These are phyloP conservation scores for Ceratobasidium sp. DNA, from an alignment of 1,284 basidiomycete species.

Conservation along the genomic window DNA sequence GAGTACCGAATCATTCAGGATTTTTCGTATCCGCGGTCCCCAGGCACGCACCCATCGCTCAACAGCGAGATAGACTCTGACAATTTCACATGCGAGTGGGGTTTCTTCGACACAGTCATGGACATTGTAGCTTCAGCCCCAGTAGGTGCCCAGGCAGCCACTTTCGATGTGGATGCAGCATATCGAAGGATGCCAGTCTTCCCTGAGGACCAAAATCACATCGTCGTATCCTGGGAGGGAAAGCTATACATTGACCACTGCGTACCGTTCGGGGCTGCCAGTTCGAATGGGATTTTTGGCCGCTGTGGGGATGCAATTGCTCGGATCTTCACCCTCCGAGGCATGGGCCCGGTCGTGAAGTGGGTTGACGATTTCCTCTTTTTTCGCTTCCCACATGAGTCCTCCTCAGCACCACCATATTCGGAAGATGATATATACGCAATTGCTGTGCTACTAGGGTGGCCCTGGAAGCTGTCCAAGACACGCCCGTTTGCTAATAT, in stretches of 20 bases:
- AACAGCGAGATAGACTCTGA: slow-evolving; percentile 46
- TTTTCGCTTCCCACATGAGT: slow-evolving; percentile 45
- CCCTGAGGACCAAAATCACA: slow-evolving; percentile 49
- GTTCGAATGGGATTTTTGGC: slow-evolving; percentile 53
- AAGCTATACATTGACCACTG: slow-evolving; percentile 50
- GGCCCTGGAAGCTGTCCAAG: slow-evolving; percentile 52
- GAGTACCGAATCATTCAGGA: slow-evolving; percentile 53
- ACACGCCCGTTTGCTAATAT: slow-evolving; percentile 43
- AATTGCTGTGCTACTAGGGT: slow-evolving; percentile 46
- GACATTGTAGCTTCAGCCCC: slow-evolving; percentile 34
- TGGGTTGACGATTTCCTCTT: slow-evolving; percentile 57
- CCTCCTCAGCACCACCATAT: neutral
- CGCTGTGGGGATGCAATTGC: slow-evolving; percentile 52
- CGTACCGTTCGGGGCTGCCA: slow-evolving; percentile 51
- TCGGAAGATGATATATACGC: slow-evolving; percentile 44
- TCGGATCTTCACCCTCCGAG: slow-evolving; percentile 47
- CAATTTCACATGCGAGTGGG: slow-evolving; percentile 52
- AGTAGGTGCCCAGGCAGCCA: slow-evolving; percentile 48
- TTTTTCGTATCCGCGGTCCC: slow-evolving; percentile 50
- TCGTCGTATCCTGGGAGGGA: slow-evolving; percentile 49
- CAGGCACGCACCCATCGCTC: neutral
- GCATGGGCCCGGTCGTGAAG: slow-evolving; percentile 48
- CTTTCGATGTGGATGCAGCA: slow-evolving; percentile 53
- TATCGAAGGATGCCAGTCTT: slow-evolving; percentile 51
- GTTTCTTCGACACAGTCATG: slow-evolving; percentile 43